phyloP scores from a whole-genome alignment of 768 basidiomycete genomes.

The Dictyophora rubrovolvata region DNA sequence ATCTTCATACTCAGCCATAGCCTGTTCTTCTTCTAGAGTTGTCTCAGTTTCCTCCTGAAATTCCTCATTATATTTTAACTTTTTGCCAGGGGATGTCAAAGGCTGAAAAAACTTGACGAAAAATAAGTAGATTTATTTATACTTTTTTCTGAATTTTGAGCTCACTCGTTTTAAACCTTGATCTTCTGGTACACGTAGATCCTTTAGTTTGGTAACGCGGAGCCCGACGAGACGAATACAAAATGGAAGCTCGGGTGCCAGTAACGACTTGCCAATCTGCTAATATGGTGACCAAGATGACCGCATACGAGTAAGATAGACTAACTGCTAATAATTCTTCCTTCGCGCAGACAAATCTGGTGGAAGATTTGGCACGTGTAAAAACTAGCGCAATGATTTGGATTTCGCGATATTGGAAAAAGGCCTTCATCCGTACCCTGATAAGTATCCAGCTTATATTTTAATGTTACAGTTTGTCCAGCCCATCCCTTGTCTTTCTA shows the following conservation, averaged over 20 bases:
- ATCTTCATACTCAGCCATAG: conserved; percentile 9
- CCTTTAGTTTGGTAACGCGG: conserved; percentile 80
- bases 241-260: conserved; percentile 72
- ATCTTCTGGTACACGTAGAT: conserved; percentile 44
- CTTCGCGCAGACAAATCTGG: conserved; percentile 66
- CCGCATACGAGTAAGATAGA: conserved; percentile 8
- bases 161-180: conserved; percentile 64
- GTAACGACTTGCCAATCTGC: conserved; percentile 71
- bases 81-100: conserved; percentile 28
- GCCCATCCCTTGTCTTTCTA: conserved; percentile 59
- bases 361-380: conserved; percentile 73
- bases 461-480: conserved; percentile 83
- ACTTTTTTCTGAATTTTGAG: not conserved
- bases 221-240: conserved; percentile 80
- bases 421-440: conserved; percentile 41
- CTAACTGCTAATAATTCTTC: conserved; percentile 70
- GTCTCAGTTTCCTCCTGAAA: not conserved
- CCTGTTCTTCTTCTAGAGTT: conserved; percentile 3
- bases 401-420: not conserved
- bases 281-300: conserved; percentile 9
- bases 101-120: conserved; percentile 52
- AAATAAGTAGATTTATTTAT: not conserved
- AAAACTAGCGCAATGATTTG: conserved; percentile 36
- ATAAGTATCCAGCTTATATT: conserved; percentile 87
- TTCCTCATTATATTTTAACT: conserved; percentile 8